Evolutionary conservation across 257 asterid species (phyloP), one percentile per base, ranked within the genome.

Genomic region (Hygrophila difformis): DNA sequence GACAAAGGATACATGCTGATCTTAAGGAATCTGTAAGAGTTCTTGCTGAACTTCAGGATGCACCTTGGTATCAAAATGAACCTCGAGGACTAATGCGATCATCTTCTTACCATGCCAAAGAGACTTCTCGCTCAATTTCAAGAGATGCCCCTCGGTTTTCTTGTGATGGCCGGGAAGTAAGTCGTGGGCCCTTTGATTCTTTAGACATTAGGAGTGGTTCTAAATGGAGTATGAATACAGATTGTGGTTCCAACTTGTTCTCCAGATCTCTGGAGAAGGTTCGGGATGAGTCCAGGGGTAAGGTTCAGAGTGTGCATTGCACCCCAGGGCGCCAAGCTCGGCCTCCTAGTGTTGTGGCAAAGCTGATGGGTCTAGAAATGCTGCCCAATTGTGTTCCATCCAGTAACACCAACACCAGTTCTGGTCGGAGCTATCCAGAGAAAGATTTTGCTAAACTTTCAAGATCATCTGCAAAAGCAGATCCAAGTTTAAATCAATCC

Each of bases 321-420:
- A 15, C 47, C 41, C 44, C 56, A 5, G 67, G 60, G 31, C 55
- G 40, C 57, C 72, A 62, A 53, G 61, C 69, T 12, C 70, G 81
- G 37, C 81, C 78, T 47, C 81, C 89, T 16, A 78, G 89, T 60
- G 77, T 82, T 39, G 81, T 82, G 33, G 93, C 93, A 18, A 82
- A 78, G 74, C 77, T 82, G 48, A 82, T 82, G 93, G 93, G 93
- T 22, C 56, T 82, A 57, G 85, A 78, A 43, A 40, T 74, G 17
- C 47, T 78, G 57, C 86, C 93, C 3, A 75, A 72, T 51, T 49
- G 80, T 58, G 59, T 12, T 16, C 11, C 38, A 56, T 51, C 62
- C 10, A 46, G 44, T 19, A 13, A 21, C 14, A 24, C 11, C 6
- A 24, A 12, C 20, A 48, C 31, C 31, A 8, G 31, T 26, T 26